Evolutionary conservation across 805 yeast species (phyloP), one percentile per base, ranked within the genome.

Genomic region (Tanozyma kutaoensis): DNA sequence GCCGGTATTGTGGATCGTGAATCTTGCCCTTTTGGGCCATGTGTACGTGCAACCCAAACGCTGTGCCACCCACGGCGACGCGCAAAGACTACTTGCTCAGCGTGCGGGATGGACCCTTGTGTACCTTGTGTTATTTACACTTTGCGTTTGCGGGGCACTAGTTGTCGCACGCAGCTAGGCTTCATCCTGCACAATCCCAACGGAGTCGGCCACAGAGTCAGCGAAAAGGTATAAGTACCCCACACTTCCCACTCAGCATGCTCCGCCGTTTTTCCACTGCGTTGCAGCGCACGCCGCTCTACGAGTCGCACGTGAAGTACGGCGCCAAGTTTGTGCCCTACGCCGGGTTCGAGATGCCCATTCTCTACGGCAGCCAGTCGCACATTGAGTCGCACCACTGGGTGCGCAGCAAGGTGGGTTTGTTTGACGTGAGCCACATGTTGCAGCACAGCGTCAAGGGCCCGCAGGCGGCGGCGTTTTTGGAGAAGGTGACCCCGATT

Each of bases 361-460:
- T 91, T 8, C 53, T 84, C 17, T 91, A 86, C 59, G 66, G 71
- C 36, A 74, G 66, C n/a, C 94, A 81, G 53, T 55, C 81, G 2
- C 97, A 88, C 50, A 73, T 84, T 22, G 93, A 85, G 34, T 85
- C 96, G 1, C 98, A 91, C 57, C 69, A 77, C 28, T 91, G 97
- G 97, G 93, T 88, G 0, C 71, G 98, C 50, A 45, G 59, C 13
- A 69, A 80, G 35, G 85, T 86, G 20, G 98, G 98, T 5, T 59
- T 91, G 27, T 91, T 91, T 44, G 98, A 91, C 49, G 98, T 91
- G 27, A 81, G 95, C 29, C 98, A 91, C 53, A 91, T 91, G 98
- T 66, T 88, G 27, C 98, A 91, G 58, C 96, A 93, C 50, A 66
- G 61, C 23, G 50, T 91, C 33, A 46, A 52, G 2, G 98, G 98